Conservation (phyloP, 106 monocot genomes). For the Phalaenopsis aphrodite region DNA sequence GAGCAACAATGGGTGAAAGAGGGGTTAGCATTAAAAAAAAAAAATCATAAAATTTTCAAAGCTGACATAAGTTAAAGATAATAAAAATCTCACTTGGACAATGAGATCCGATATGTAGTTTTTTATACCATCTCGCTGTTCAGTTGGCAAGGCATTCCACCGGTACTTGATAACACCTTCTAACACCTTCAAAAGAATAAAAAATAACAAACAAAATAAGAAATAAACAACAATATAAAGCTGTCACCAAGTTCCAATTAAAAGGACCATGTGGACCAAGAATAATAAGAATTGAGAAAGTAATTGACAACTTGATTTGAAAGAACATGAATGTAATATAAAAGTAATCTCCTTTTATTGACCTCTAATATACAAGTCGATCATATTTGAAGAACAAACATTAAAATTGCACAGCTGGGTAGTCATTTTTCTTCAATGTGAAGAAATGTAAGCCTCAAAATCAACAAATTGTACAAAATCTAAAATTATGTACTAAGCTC, state of each 20-base stretch:
- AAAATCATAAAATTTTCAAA: neutral
- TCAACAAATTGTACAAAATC: too few species aligned
- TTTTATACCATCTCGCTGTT: constrained; percentile 96
- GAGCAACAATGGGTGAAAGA: neutral
- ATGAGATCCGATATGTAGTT: constrained; percentile 99
- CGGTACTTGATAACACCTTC: constrained; percentile 96
- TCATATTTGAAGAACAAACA: too few species aligned
- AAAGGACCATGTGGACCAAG: neutral
- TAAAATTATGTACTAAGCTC: too few species aligned
- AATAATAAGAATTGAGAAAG: neutral
- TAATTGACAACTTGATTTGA: neutral
- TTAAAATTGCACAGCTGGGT: too few species aligned
- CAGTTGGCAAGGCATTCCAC: constrained; percentile 97
- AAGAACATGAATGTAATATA: neutral
- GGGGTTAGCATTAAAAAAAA: neutral
- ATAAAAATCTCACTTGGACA: constrained; percentile 54
- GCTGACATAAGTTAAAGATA: neutral
- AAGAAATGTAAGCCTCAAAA: too few species aligned
- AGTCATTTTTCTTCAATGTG: too few species aligned
- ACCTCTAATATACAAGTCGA: neutral
- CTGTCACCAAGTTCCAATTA: neutral
- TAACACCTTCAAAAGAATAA: constrained; percentile 46
- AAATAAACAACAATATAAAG: neutral
- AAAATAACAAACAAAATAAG: neutral
- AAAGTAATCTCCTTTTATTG: neutral